phyloP scores from a whole-genome alignment of 768 basidiomycete species.

The Boletus sensibilis region DNA sequence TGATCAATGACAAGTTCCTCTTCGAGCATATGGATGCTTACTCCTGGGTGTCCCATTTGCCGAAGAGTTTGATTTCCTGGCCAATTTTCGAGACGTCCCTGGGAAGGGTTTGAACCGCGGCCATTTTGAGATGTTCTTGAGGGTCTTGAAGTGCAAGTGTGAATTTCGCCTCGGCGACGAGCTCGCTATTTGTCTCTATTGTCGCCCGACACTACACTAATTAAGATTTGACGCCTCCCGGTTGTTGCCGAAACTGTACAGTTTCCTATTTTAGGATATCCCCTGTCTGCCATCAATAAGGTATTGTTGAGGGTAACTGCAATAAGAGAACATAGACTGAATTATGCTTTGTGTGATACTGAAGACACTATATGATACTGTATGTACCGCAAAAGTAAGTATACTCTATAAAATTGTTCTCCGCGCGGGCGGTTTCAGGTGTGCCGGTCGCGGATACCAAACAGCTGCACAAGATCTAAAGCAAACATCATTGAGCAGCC shows the following conservation, averaged over 20 bases:
- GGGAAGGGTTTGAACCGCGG: slow-evolving; percentile 68
- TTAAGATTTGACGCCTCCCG: slow-evolving; percentile 30
- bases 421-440: neutral
- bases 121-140: slow-evolving; percentile 53
- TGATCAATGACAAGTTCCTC: slow-evolving; percentile 16
- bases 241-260: slow-evolving; percentile 31
- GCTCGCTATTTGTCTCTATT: slow-evolving; percentile 28
- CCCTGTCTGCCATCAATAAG: neutral
- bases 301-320: too few species aligned
- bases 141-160: slow-evolving; percentile 24
- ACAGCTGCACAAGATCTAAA: slow-evolving; percentile 60
- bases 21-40: slow-evolving; percentile 42
- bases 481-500: neutral
- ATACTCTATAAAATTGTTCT: neutral
- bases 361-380: slow-evolving; percentile 3
- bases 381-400: slow-evolving; percentile 13
- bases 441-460: slow-evolving; percentile 40
- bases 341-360: slow-evolving; percentile 11
- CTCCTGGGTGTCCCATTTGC: slow-evolving; percentile 99
- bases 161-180: slow-evolving; percentile 19
- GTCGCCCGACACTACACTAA: neutral
- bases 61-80: slow-evolving; percentile 92
- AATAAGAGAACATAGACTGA: neutral
- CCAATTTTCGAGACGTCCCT: slow-evolving; percentile 80
- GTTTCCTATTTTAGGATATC: slow-evolving; percentile 13